These are phyloP conservation scores for Starmera stellimalicola DNA, from an alignment of 1,139 yeast genomes.

Conservation along the genomic window DNA sequence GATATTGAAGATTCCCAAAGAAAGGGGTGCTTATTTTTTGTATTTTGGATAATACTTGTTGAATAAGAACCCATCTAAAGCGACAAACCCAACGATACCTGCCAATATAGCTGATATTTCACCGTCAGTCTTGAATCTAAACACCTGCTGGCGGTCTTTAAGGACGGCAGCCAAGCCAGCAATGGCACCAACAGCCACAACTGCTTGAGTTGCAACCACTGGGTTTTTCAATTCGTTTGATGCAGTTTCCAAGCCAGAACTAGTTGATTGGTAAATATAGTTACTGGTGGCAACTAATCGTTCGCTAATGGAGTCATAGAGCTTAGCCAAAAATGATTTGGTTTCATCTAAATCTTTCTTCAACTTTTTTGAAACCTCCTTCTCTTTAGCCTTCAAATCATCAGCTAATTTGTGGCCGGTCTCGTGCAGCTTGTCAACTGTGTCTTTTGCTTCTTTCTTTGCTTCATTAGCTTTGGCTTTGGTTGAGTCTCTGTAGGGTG, in stretches of 20 bases:
- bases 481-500: not conserved
- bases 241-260: slow-evolving; percentile 12
- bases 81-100: slow-evolving; percentile 43
- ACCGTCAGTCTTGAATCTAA: slow-evolving; percentile 33
- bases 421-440: slow-evolving; percentile 14
- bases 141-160: slow-evolving; percentile 36
- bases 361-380: slow-evolving; percentile 15
- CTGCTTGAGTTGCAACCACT: slow-evolving; percentile 45
- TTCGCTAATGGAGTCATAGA: slow-evolving; percentile 14
- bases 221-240: slow-evolving; percentile 48
- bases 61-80: slow-evolving; percentile 46
- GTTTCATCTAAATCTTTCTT: slow-evolving; percentile 17
- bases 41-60: slow-evolving; percentile 42
- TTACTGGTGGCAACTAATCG: slow-evolving; percentile 11
- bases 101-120: slow-evolving; percentile 46
- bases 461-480: slow-evolving; percentile 4
- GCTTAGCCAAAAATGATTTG: slow-evolving; percentile 18
- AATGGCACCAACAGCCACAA: slow-evolving; percentile 40
- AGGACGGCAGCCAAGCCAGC: slow-evolving; percentile 42
- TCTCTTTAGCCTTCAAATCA: slow-evolving; percentile 10
- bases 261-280: slow-evolving; percentile 12
- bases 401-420: slow-evolving; percentile 12
- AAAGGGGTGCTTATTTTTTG: slow-evolving; percentile 30
- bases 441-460: slow-evolving; percentile 8
- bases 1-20: too few species aligned